Conservation (phyloP, 176 grass and related monocot species). For the Carex littledalei region DNA sequence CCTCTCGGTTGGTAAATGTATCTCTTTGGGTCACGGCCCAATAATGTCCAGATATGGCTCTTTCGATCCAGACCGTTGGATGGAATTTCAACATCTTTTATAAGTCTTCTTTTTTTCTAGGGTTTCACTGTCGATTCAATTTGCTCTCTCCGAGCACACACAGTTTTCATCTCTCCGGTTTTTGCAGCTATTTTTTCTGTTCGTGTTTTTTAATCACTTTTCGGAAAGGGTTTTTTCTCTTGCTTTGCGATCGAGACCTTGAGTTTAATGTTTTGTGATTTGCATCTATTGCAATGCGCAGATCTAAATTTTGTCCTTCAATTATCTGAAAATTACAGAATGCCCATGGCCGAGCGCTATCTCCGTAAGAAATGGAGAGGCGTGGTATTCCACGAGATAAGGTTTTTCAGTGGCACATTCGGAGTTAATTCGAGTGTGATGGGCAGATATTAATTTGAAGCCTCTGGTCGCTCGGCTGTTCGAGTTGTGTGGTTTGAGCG, state of each 20-base stretch:
- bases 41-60: not conserved
- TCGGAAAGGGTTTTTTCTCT: not conserved
- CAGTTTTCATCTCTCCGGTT: not conserved
- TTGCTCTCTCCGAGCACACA: not conserved
- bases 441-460: slow-evolving; percentile 25
- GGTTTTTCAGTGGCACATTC: slow-evolving; percentile 29
- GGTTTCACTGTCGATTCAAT: not conserved
- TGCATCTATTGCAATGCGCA: too few species aligned
- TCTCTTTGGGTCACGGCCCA: not conserved
- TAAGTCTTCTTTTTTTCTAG: not conserved
- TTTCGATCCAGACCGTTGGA: not conserved
- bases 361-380: slow-evolving; percentile 30
- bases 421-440: not conserved
- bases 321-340: not conserved
- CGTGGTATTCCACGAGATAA: slow-evolving; percentile 16
- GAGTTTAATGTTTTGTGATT: too few species aligned
- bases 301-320: too few species aligned
- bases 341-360: slow-evolving; percentile 37
- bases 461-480: slow-evolving; percentile 29
- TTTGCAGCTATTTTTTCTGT: not conserved
- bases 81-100: not conserved
- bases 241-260: too few species aligned
- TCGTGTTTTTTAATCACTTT: not conserved
- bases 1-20: not conserved
- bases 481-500: slow-evolving; percentile 25